Evolutionary conservation across 2,329 filamentous ascomycete species (phyloP).

Genomic region (Colletotrichum sp.): DNA sequence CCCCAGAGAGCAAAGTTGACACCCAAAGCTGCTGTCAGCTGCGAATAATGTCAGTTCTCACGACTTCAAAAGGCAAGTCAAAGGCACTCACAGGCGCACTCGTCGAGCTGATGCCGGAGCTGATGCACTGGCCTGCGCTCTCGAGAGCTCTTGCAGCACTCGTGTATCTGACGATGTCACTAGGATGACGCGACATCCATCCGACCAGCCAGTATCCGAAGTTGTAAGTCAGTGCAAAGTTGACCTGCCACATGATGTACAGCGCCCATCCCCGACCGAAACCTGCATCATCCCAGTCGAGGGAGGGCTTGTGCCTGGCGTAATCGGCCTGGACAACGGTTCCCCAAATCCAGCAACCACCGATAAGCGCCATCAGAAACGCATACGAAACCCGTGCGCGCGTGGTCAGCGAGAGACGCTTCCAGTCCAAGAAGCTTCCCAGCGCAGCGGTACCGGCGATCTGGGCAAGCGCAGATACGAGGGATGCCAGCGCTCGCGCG

Average conservation of each 20-base stretch:
- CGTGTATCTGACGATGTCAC: constrained; percentile 28
- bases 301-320: constrained; percentile 23
- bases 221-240: constrained; percentile 35
- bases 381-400: constrained; percentile 27
- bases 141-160: constrained; percentile 30
- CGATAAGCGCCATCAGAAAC: constrained; percentile 28
- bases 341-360: constrained; percentile 33
- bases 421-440: constrained; percentile 32
- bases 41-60: background rate
- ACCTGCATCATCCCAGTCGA: constrained; percentile 30
- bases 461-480: constrained; percentile 29
- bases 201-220: constrained; percentile 39
- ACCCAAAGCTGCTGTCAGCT: background rate
- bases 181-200: constrained; percentile 27
- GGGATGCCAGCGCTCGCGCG: constrained; percentile 23
- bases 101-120: constrained; percentile 35
- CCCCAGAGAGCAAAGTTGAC: background rate
- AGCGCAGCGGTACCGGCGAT: constrained; percentile 27
- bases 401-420: constrained; percentile 17
- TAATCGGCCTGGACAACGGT: constrained; percentile 33
- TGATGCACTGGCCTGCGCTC: constrained; percentile 30
- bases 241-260: constrained; percentile 37
- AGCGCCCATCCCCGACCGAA: constrained; percentile 33
- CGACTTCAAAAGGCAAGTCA: background rate
- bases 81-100: constrained; percentile 18